A percentile compares a stretch with the other conserved stretches of the same genome.
Conservation (phyloP, 23 red algal genomes). For the Agarophyton chilense region DNA sequence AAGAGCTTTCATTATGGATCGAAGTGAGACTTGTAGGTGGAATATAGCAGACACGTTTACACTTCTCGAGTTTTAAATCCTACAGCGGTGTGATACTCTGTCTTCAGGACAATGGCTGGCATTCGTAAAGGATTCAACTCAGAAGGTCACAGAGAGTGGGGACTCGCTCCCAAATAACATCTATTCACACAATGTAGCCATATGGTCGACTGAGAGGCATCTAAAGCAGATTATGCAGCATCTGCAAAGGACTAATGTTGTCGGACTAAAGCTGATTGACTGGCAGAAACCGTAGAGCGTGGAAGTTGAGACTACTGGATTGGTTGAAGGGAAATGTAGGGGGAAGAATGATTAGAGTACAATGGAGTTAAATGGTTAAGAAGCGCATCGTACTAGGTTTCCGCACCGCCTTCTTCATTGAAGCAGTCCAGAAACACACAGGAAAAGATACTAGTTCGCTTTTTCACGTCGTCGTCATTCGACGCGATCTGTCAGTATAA, state of each 20-base stretch:
- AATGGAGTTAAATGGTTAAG: no score
- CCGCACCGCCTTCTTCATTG: no score
- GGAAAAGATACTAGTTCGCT: no score
- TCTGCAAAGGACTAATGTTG: background rate
- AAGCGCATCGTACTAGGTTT: no score
- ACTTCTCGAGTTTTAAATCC: background rate
- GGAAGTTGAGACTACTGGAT: no score
- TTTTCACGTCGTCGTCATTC: no score
- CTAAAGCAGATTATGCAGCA: background rate
- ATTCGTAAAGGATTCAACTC: background rate
- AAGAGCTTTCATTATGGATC: background rate
- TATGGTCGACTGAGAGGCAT: background rate
- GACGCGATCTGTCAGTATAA: no score
- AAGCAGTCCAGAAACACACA: no score
- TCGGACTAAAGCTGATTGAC: no score
- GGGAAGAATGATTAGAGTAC: no score
- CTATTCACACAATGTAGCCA: background rate
- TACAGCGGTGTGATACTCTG: background rate
- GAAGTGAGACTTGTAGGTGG: conserved; percentile 1
- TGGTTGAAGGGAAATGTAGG: no score
- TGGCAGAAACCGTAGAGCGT: no score
- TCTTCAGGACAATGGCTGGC: background rate
- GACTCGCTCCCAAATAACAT: background rate
- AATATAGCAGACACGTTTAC: background rate
- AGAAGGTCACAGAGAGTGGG: background rate